phyloP scores from a whole-genome alignment of 2,329 filamentous ascomycete genomes.

The Penicillium sp. region DNA sequence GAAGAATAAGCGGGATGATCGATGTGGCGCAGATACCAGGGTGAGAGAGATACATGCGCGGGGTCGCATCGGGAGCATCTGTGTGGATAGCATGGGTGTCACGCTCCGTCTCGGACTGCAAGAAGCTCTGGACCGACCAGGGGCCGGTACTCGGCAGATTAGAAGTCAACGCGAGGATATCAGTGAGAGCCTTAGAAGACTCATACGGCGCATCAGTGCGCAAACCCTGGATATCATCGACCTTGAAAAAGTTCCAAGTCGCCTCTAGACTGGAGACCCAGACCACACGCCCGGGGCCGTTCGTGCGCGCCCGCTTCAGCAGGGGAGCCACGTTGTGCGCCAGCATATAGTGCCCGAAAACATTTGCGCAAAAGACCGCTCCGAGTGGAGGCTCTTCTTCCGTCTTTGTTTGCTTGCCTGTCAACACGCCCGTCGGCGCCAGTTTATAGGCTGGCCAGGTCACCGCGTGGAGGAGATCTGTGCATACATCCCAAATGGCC shows the following conservation, averaged over 20 bases:
- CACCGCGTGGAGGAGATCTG: constrained; percentile 63
- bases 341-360: constrained; percentile 93
- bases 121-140: constrained; percentile 55
- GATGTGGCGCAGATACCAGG: constrained; percentile 82
- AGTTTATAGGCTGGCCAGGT: constrained; percentile 79
- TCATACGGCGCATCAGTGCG: constrained; percentile 69
- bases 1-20: constrained; percentile 70
- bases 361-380: constrained; percentile 82
- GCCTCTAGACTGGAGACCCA: constrained; percentile 87
- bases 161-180: constrained; percentile 73
- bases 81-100: constrained; percentile 7
- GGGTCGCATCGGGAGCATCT: constrained; percentile 32
- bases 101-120: constrained; percentile 24
- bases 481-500: constrained; percentile 57
- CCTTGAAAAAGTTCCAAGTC: constrained; percentile 54
- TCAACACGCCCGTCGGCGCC: constrained; percentile 54
- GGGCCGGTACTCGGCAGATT: constrained; percentile 62
- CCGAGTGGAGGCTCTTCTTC: constrained; percentile 63
- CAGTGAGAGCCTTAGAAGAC: constrained; percentile 80
- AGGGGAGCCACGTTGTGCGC: constrained; percentile 76
- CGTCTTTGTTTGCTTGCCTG: constrained; percentile 49
- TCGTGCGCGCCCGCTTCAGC: constrained; percentile 52
- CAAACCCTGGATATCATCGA: constrained; percentile 75
- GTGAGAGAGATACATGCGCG: constrained; percentile 74
- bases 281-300: constrained; percentile 64